Evolutionary conservation across 2,329 filamentous ascomycete species (phyloP), one percentile per base, ranked within the genome.

Genomic region (Ciborinia camelliae): DNA sequence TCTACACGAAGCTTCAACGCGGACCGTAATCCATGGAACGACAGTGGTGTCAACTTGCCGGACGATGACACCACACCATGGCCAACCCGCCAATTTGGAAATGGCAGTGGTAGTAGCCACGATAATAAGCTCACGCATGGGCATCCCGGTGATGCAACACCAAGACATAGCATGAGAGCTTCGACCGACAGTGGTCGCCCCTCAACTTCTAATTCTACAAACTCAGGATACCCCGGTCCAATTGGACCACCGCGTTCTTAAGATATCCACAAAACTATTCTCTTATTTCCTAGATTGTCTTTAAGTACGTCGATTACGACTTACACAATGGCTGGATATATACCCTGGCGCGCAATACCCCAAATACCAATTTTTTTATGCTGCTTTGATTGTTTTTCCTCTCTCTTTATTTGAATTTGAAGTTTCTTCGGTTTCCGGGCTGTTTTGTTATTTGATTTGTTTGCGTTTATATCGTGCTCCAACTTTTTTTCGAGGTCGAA

Each of bases 1-100:
- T 97, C 93, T 57, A 92, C 92, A 43, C 90, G 94, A 75, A 97
- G 92, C 80, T 88, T 89, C 77, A 88, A 88, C 69, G 92, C 92
- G 71, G 96, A 97, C 77, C 90, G 93, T 78, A 97, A 97, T 79
- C 93, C 93, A 68, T 98, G 94, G 94, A 97, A 97, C 77, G 94
- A 98, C 77, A 96, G 92, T 75, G 94, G 93, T 73, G 92, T 97
- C 75, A 97, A 97, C 76, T 86, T 97, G 71, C 84, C 90, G 68
- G 94, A 97, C 73, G 92, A 97, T 69, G 92, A 97, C 71, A 73
- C 79, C 64, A 81, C 84, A 70, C 83, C 84, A 47, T 88, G 86
- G 86, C 78, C 82, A 61, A 79, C 79, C 60, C 85, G 86, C 69
- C 85, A 86, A 71, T 84, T 88, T 71, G 84, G 85, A 73, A 90